Evolutionary conservation across 805 yeast species (phyloP), one percentile per base, ranked within the genome.

Genomic region (Candida dajiaensis): DNA sequence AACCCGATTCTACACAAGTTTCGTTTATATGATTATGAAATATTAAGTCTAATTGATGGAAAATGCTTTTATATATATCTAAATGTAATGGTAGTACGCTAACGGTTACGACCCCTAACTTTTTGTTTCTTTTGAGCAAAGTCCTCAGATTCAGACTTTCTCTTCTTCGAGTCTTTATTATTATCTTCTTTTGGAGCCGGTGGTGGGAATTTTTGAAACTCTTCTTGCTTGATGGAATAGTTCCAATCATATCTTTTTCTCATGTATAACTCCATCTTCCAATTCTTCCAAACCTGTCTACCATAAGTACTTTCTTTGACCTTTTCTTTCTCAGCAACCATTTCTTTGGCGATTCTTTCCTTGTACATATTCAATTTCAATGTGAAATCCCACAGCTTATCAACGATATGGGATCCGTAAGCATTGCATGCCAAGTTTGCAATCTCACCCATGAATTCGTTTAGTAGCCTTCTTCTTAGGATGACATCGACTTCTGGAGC

Each of bases 231-330:
- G 16, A 83, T 72, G 35, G 77, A 53, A 48, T 55, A 68, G 65
- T 85, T 87, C 98, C 98, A 92, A 59, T 89, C 97, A 58, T 72
- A 78, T 63, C 82, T 77, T 65, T 82, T 81, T 61, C 95, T 74
- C 11, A 70, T 61, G 58, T 80, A 92, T 56, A 82, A 67, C 62
- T 94, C 98, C 83, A 92, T 76, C 26, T 77, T 69, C 97, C 97
- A 94, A 64, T 92, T 92, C 63, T 84, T 87, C 98, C 97, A 94
- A 2, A 94, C 98, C 56, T 81, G 75, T 61, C 83, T 79, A 31
- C 99, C 99, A 59, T 92, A 94, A 12, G 72, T 77, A 60, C 96
- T 86, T 50, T 83, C 88, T 68, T 94, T 89, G 39, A 94, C 85
- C 50, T 74, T 72, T 35, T 78, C 83, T 36, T 82, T 76, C 38